phyloP scores from a whole-genome alignment of 2,329 filamentous ascomycete species.

The Ploettnerulaceae sp. region DNA sequence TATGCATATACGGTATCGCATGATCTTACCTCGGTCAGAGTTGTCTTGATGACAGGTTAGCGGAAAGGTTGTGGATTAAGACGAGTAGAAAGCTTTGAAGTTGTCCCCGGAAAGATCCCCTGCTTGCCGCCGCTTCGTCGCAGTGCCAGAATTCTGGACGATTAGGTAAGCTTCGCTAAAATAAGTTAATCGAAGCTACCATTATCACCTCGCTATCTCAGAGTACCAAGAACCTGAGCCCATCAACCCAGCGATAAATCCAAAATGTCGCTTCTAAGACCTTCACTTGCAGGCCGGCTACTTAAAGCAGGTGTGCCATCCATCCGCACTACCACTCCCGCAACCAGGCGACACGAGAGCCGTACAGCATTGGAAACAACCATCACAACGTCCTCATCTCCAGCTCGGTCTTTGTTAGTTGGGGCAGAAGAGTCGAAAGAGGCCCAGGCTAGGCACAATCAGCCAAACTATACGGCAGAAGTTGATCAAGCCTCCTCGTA shows the following conservation, averaged over 20 bases:
- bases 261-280: slow-evolving; percentile 64
- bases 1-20: background rate
- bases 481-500: slow-evolving; percentile 91
- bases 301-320: slow-evolving; percentile 43
- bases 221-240: background rate
- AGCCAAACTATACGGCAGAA: slow-evolving; percentile 75
- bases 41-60: too few species aligned
- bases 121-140: background rate
- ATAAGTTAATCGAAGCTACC: background rate
- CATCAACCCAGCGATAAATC: slow-evolving; percentile 4
- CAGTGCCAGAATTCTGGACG: too few species aligned
- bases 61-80: slow-evolving; percentile 18
- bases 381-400: slow-evolving; percentile 38
- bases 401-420: slow-evolving; percentile 19
- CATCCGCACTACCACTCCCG: slow-evolving; percentile 36
- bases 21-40: slow-evolving; percentile 31
- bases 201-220: background rate
- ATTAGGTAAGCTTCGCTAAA: background rate
- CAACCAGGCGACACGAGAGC: slow-evolving; percentile 48
- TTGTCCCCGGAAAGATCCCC: slow-evolving; percentile 21
- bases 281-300: slow-evolving; percentile 47
- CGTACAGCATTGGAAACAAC: slow-evolving; percentile 39
- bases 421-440: slow-evolving; percentile 17
- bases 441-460: slow-evolving; percentile 39
- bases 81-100: slow-evolving; percentile 21